Evolutionary conservation across 768 basidiomycete species (phyloP).

Genomic region (Russula abietina): DNA sequence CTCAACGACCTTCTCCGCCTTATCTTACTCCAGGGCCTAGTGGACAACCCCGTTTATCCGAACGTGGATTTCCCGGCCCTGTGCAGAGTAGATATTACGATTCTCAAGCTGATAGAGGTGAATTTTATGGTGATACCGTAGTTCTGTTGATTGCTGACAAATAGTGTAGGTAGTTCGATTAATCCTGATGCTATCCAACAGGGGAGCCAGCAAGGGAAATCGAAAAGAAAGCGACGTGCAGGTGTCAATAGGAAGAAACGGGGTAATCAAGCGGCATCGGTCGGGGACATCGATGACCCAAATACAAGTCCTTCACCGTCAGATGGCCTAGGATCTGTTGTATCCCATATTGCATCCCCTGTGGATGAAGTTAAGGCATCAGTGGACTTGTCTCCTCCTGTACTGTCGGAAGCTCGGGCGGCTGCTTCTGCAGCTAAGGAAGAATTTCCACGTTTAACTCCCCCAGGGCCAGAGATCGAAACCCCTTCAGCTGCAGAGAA

Average conservation of each 20-base stretch:
- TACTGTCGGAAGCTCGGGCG: not conserved
- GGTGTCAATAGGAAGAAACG: slow-evolving; percentile 22
- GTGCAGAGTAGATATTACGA: slow-evolving; percentile 9
- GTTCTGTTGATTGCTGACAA: not conserved
- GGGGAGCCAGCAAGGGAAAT: not conserved
- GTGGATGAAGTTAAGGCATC: not conserved
- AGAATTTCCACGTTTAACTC: not conserved
- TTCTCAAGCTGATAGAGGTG: slow-evolving; percentile 10
- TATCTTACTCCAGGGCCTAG: not conserved
- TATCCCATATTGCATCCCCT: not conserved
- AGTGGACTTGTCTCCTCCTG: not conserved
- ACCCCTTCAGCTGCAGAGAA: not conserved
- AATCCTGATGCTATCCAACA: slow-evolving; percentile 4
- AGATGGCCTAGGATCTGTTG: not conserved
- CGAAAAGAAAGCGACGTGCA: slow-evolving; percentile 19
- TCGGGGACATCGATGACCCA: not conserved
- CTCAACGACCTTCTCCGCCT: slow-evolving; percentile 19
- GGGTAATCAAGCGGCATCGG: not conserved
- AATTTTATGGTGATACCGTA: not conserved
- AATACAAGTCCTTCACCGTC: not conserved
- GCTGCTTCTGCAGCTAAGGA: not conserved
- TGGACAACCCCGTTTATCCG: slow-evolving; percentile 10
- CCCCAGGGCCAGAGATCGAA: not conserved
- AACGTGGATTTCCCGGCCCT: slow-evolving; percentile 12
- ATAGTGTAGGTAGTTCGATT: slow-evolving; percentile 3